These are phyloP conservation scores for Kodamaea jinghongensis DNA, from an alignment of 805 yeast genomes.

Conservation along the genomic window DNA sequence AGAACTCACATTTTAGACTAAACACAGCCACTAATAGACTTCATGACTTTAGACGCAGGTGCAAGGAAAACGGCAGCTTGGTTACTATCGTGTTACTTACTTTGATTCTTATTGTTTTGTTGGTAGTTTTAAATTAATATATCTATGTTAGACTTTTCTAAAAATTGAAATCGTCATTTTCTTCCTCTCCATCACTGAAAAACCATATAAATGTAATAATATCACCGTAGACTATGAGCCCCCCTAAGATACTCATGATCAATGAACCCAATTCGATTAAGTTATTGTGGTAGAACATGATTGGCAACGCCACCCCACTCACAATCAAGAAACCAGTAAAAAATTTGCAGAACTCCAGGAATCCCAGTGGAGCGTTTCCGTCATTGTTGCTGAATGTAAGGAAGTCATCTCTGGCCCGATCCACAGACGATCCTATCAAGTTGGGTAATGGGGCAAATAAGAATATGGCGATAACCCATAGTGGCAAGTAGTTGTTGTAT, in stretches of 20 bases:
- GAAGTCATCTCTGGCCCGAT: conserved; percentile 40
- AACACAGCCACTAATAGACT: conserved; percentile 31
- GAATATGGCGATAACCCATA: conserved; percentile 43
- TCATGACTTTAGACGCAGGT: conserved; percentile 29
- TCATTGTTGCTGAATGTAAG: conserved; percentile 43
- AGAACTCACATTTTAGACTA: conserved; percentile 28
- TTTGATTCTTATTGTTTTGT: conserved; percentile 35
- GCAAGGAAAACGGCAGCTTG: conserved; percentile 42
- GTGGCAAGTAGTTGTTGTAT: conserved; percentile 39
- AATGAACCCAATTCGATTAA: conserved; percentile 38
- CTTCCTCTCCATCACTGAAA: conserved; percentile 44
- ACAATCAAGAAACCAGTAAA: conserved; percentile 40
- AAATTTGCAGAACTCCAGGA: conserved; percentile 39
- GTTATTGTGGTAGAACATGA: conserved; percentile 37
- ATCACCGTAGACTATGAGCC: conserved; percentile 43
- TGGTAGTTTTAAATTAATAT: conserved; percentile 38
- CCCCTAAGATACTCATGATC: conserved; percentile 45
- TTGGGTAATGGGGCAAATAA: conserved; percentile 46
- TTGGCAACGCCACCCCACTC: conserved; percentile 45
- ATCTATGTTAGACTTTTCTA: conserved; percentile 12
- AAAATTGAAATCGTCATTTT: conserved; percentile 44
- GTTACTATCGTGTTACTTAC: conserved; percentile 41
- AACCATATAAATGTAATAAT: conserved; percentile 46
- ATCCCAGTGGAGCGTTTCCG: conserved; percentile 33
- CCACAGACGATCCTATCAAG: conserved; percentile 36